Percentiles rank a stretch among this genome's conserved stretches.
Evolutionary conservation across 495 filamentous ascomycete genomes (phyloP).

Genomic region (Aspergillus cavernicola): DNA sequence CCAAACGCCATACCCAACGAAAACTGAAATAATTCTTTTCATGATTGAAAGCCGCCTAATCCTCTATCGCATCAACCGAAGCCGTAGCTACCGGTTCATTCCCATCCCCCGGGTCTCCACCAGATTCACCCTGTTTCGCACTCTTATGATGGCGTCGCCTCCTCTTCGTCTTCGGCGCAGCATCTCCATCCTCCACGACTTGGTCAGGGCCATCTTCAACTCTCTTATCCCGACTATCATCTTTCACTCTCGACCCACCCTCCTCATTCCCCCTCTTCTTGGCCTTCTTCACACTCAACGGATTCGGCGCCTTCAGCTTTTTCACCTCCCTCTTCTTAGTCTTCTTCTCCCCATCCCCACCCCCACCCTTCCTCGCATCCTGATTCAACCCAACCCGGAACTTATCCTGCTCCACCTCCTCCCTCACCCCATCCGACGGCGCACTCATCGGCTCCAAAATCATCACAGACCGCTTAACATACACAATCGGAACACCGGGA

Average conservation of each 20-base stretch:
- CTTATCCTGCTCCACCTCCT: conserved; percentile 69
- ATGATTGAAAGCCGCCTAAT: conserved; percentile 13
- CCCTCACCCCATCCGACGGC: conserved; percentile 55
- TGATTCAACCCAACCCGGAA: conserved; percentile 67
- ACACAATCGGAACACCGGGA: conserved; percentile 77
- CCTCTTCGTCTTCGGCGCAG: conserved; percentile 36
- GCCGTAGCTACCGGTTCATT: conserved; percentile 11
- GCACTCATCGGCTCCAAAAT: conserved; percentile 83
- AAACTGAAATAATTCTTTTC: conserved; percentile 11
- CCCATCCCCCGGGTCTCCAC: conserved; percentile 16
- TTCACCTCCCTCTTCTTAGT: conserved; percentile 54
- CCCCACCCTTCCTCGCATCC: conserved; percentile 30
- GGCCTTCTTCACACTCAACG: conserved; percentile 81
- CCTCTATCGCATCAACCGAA: conserved; percentile 21
- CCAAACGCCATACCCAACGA: conserved; percentile 34
- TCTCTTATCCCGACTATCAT: conserved; percentile 13
- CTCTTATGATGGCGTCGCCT: conserved; percentile 48
- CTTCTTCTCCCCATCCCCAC: conserved; percentile 28
- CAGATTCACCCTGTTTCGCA: conserved; percentile 20
- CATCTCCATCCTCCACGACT: conserved; percentile 19
- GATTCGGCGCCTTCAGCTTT: conserved; percentile 83
- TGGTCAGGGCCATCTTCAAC: conserved; percentile 20
- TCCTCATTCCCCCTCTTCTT: conserved; percentile 45
- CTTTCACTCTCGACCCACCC: conserved; percentile 16
- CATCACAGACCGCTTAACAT: conserved; percentile 83